Conservation (phyloP, 805 yeast species). For the Monosporozyma aerobia region DNA sequence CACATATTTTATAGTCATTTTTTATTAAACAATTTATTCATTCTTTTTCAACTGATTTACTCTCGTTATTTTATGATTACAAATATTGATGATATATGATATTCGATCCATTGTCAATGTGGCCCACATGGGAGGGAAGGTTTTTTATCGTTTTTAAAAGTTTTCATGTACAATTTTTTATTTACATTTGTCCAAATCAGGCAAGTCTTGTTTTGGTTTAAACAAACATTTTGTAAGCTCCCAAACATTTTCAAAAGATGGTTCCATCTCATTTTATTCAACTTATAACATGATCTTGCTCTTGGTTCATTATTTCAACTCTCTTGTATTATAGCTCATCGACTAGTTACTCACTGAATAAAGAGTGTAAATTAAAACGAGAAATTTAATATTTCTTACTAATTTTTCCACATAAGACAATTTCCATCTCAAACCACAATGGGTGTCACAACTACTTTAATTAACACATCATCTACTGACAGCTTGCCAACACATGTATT, state of each 20-base stretch:
- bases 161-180: not conserved
- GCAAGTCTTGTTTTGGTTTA: not conserved
- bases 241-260: not conserved
- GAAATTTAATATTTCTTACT: not conserved
- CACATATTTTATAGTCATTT: slow-evolving; percentile 1
- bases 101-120: not conserved
- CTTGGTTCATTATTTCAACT: too few relatives aligned
- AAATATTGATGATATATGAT: not conserved
- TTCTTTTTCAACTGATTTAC: not conserved
- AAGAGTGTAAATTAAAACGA: not conserved
- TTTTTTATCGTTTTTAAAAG: not conserved
- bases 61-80: not conserved
- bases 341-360: too few relatives aligned
- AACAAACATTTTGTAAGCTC: not conserved
- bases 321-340: too few relatives aligned
- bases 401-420: not conserved
- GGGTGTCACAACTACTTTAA: not conserved
- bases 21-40: not conserved
- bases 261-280: too few relatives aligned
- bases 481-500: not conserved
- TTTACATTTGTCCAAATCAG: not conserved
- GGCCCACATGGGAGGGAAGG: not conserved
- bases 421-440: not conserved
- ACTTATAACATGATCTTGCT: too few relatives aligned
- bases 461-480: not conserved